Conservation (phyloP, 495 filamentous ascomycete genomes). For the Wilcoxina mikolae region DNA sequence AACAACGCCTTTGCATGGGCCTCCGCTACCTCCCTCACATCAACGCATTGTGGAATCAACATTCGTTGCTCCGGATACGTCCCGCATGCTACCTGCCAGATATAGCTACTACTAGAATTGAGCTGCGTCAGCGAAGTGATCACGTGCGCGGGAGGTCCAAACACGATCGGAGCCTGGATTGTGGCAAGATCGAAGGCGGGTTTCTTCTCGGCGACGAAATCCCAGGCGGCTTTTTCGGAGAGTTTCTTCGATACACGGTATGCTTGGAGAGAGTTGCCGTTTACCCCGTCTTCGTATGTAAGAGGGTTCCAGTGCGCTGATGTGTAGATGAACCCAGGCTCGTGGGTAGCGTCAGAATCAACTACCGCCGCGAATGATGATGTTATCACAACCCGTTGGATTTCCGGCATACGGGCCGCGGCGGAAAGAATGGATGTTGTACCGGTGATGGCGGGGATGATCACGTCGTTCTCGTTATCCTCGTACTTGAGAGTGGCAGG, state of each 20-base stretch:
- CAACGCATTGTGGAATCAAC: constrained; percentile 42
- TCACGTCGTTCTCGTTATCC: constrained; percentile 62
- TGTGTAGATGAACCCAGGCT: constrained; percentile 25
- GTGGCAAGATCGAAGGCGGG: constrained; percentile 51
- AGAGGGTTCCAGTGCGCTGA: constrained; percentile 10
- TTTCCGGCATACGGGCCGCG: constrained; percentile 55
- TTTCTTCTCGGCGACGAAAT: constrained; percentile 39
- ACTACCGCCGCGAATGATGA: constrained; percentile 70
- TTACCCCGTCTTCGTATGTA: constrained; percentile 42
- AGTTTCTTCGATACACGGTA: constrained; percentile 56
- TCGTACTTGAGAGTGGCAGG: constrained; percentile 66
- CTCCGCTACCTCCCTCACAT: constrained; percentile 53
- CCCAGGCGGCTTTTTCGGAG: constrained; percentile 59
- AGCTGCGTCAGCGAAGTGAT: constrained; percentile 51
- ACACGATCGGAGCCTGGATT: constrained; percentile 52
- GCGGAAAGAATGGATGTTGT: constrained; percentile 64
- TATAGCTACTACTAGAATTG: constrained; percentile 48
- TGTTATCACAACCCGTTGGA: constrained; percentile 72
- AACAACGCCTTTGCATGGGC: constrained; percentile 60
- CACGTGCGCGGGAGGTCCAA: constrained; percentile 53
- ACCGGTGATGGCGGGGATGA: constrained; percentile 72
- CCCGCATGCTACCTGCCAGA: constrained; percentile 23
- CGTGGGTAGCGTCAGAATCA: constrained; percentile 29
- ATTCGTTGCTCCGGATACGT: constrained; percentile 39
- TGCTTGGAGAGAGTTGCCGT: constrained; percentile 39